phyloP scores from a whole-genome alignment of 306 rosid genomes.

The Biancaea sappan region DNA sequence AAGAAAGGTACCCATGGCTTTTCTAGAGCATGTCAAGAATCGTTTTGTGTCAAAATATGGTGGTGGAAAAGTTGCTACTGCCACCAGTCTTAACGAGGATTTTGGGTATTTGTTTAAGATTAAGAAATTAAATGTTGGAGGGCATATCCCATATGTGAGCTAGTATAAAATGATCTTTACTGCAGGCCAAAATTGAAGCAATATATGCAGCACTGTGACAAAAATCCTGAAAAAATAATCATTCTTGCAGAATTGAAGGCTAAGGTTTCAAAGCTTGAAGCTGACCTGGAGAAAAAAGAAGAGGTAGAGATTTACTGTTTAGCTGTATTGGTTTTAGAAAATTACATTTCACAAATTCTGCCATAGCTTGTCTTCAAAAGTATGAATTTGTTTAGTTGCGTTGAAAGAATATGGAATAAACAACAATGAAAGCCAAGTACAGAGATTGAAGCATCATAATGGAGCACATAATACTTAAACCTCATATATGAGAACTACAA shows the following conservation, averaged over 20 bases:
- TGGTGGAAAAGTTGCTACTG: slow-evolving; percentile 83
- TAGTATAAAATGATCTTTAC: slow-evolving; percentile 21
- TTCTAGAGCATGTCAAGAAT: slow-evolving; percentile 88
- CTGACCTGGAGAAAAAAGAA: slow-evolving; percentile 98
- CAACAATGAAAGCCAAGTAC: background rate
- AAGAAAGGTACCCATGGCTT: slow-evolving; percentile 91
- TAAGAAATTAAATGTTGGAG: background rate
- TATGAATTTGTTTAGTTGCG: background rate
- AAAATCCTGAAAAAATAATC: slow-evolving; percentile 94
- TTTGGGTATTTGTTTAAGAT: slow-evolving; percentile 68
- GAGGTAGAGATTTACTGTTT: slow-evolving; percentile 57
- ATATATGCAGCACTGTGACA: slow-evolving; percentile 90
- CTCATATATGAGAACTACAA: too few species aligned
- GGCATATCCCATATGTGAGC: slow-evolving; percentile 1
- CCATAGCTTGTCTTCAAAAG: background rate
- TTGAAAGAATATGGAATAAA: background rate
- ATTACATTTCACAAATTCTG: background rate
- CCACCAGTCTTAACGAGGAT: slow-evolving; percentile 87
- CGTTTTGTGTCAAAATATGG: slow-evolving; percentile 79
- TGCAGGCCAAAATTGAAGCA: slow-evolving; percentile 86
- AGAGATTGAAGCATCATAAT: background rate
- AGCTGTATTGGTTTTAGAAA: slow-evolving; percentile 18
- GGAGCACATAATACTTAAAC: background rate
- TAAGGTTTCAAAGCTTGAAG: slow-evolving; percentile 97
- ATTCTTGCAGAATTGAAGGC: slow-evolving; percentile 97